Evolutionary conservation across 768 basidiomycete species (phyloP), one percentile per base, ranked within the genome.

Genomic region (Pleurotus tuoliensis): DNA sequence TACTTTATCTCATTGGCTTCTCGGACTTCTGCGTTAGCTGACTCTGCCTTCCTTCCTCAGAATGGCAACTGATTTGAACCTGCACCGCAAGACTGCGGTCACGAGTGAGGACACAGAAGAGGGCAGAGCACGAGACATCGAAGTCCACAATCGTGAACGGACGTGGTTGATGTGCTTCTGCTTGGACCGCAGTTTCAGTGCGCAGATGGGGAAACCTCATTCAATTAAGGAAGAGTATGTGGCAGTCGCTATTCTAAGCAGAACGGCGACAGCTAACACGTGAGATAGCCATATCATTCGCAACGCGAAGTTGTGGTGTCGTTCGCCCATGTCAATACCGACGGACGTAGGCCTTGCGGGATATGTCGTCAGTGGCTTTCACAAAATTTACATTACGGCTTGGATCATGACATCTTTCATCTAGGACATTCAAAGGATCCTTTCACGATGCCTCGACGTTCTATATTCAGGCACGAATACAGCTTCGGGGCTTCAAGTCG

Each of bases 191-290:
- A 96, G 94, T 63, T 81, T 89, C 57, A 92, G 93, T 62, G 91
- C 95, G 0, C 94, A 96, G 72, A 93, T 98, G 93, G 95, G 95
- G 44, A 98, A 97, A 72, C 96, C 96, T 3, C 86, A 91, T 66
- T 85, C 88, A 2, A 87, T 98, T 62, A 86, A 88, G 67, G 96
- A 98, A 72, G 96, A 99, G 92, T 94, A 67, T 63, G 92, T 80
- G 25, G 38, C 38, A 22, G 20, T 44, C 25, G 46, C 41, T 59
- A 59, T 59, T 61, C 40, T 47, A 39, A 47, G 13, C 1, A 6
- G 22, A 12, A 11, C 39, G 48, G 58, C 58, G 48, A 56, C 38
- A 34, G 45, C 53, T 63, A 47, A 53, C 58, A 60, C 58, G 47
- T 57, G 44, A n/a, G 59, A 24, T 64, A 93, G 91, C 69, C 92